phyloP scores from a whole-genome alignment of 139 green algal genomes.

The Astrephomene gubernaculifera region DNA sequence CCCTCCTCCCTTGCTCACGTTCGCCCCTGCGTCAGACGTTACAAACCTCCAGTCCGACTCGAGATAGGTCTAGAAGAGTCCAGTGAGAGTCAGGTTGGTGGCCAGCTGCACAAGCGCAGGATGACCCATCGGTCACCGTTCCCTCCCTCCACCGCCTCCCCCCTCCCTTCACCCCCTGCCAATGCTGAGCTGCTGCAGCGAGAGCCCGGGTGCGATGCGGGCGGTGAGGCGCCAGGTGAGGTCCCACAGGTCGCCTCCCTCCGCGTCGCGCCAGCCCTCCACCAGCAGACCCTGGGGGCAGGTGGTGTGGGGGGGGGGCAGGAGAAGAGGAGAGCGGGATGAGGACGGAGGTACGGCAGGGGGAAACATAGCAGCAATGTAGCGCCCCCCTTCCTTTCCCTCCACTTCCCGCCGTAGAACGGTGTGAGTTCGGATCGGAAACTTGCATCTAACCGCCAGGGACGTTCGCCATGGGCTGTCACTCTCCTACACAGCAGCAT shows the following conservation, averaged over 20 bases:
- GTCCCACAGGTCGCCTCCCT: conserved; percentile 80
- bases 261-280: conserved; percentile 53
- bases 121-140: too few relatives aligned
- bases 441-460: not conserved
- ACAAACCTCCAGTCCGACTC: too few relatives aligned
- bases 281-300: conserved; percentile 22
- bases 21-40: too few relatives aligned
- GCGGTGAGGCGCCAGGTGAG: conserved; percentile 74
- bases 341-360: not conserved
- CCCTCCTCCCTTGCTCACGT: too few relatives aligned
- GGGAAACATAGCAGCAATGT: not conserved
- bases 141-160: not conserved
- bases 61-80: too few relatives aligned
- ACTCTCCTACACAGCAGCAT: too few relatives aligned
- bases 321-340: not conserved
- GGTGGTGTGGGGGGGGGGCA: not conserved
- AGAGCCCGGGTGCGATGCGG: conserved; percentile 70
- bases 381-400: not conserved
- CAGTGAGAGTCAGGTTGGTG: too few relatives aligned
- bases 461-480: too few relatives aligned
- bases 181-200: conserved; percentile 42
- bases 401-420: too few relatives aligned
- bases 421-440: not conserved
- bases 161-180: not conserved
- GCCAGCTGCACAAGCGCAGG: too few relatives aligned